These are phyloP conservation scores for Scytalidium sp. DNA, from an alignment of 2,329 filamentous ascomycete species.

Conservation along the genomic window DNA sequence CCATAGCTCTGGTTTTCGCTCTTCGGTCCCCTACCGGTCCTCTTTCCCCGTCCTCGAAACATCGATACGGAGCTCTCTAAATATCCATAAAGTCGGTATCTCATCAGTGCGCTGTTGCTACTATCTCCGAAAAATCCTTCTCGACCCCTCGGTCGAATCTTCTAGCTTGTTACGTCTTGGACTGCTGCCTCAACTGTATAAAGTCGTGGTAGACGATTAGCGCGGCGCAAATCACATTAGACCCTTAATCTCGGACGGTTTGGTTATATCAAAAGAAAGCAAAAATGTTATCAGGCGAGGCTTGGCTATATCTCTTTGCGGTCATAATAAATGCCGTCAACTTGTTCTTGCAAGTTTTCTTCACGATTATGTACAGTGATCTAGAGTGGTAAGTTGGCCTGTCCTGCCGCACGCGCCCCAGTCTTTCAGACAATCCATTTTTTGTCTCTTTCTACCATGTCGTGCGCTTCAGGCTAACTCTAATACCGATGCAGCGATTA, in stretches of 20 bases:
- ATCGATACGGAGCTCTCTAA: not conserved
- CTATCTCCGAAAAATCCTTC: not conserved
- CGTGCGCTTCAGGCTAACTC: slow-evolving; percentile 24
- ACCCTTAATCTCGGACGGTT: not conserved
- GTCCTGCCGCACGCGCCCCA: too few species aligned
- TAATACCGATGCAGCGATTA: slow-evolving; percentile 68
- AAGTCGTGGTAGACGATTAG: not conserved
- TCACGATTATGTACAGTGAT: slow-evolving; percentile 99
- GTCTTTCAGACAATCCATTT: too few species aligned
- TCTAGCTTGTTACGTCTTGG: not conserved
- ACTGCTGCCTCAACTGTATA: not conserved
- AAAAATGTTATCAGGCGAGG: slow-evolving; percentile 88
- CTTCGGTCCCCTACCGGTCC: not conserved
- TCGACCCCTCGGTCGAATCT: not conserved
- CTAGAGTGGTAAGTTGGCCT: slow-evolving; percentile 96
- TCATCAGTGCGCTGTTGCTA: not conserved
- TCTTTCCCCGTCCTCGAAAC: not conserved
- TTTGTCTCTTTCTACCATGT: too few species aligned
- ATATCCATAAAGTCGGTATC: not conserved
- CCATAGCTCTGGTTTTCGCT: slow-evolving; percentile 14
- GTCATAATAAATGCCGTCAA: slow-evolving; percentile 99
- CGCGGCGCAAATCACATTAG: not conserved
- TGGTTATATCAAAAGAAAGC: not conserved
- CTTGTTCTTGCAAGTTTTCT: slow-evolving; percentile 99
- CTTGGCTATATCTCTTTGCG: slow-evolving; percentile 95